phyloP scores from a whole-genome alignment of 768 basidiomycete species.

The Pleurotus citrinopileatus region DNA sequence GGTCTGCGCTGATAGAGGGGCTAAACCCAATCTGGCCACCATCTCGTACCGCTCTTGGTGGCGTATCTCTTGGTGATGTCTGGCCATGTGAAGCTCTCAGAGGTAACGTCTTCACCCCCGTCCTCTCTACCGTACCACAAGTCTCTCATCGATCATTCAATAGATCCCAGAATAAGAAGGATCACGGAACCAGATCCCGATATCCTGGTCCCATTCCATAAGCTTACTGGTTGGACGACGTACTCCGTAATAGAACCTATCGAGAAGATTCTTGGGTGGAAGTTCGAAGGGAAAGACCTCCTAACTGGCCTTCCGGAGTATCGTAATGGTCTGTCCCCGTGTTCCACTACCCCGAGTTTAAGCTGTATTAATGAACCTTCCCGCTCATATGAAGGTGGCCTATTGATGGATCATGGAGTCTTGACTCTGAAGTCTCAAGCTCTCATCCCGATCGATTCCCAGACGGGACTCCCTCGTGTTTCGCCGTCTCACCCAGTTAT shows the following conservation, averaged over 20 bases:
- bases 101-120: not conserved
- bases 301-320: constrained; percentile 96
- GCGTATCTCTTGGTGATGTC: constrained; percentile 82
- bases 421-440: constrained; percentile 59
- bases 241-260: constrained; percentile 88
- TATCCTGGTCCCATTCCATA: constrained; percentile 90
- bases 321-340: constrained; percentile 64
- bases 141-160: not conserved
- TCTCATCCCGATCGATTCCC: constrained; percentile 43
- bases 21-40: constrained; percentile 88
- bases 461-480: constrained; percentile 57
- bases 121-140: not conserved
- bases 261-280: constrained; percentile 74
- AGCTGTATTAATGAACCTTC: not conserved
- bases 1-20: constrained; percentile 79
- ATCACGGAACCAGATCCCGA: constrained; percentile 44
- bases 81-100: constrained; percentile 76
- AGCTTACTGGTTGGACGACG: constrained; percentile 91
- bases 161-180: constrained; percentile 11
- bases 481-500: constrained; percentile 84
- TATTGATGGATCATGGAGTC: constrained; percentile 82
- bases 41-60: constrained; percentile 63
- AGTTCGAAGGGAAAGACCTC: constrained; percentile 75
- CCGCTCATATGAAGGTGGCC: constrained; percentile 62
- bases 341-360: not conserved